Evolutionary conservation across 208 protist genomes (phyloP), one percentile per base, ranked within the genome.

Genomic region (Porcisia deanei): DNA sequence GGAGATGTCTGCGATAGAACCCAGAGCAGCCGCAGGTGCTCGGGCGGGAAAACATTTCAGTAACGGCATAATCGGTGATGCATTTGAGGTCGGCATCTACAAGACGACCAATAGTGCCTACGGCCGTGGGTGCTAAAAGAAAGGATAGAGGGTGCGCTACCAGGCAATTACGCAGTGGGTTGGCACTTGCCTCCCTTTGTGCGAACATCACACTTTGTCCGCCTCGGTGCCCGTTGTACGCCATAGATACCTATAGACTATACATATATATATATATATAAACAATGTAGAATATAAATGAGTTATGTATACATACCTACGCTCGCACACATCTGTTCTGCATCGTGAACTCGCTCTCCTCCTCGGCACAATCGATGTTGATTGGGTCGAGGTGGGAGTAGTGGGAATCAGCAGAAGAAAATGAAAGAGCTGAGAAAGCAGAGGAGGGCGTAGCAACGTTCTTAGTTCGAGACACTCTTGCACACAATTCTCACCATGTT

Each of bases 51-150:
- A 10, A 5, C 47, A 41, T 16, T 22, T 57, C 25, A 30, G n/a
- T 41, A 45, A 22, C 47, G 30, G 66, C 47, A 1, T 57, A 22
- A 49, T 41, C n/a, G 66, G 47, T 71, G 47, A 8, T 20, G 14
- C 30, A 30, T 45, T 22, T 57, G 66, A 52, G 66, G 12, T 49
- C 10, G 47, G 39, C 47, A 71, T n/a, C 43, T 71, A 71, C 66
- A 54, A 37, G 47, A 71, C 66, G 12, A 71, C 45, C 47, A 71
- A 14, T 49, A 71, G 66, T 25, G 66, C 66, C 47, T 71, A 71
- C 22, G 66, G 66, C 14, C 47, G 66, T n/a, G 66, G 66, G 30
- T 71, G 66, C 47, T 43, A 49, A 57, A 49, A 25, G 6, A 20
- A 71, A 12, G 22, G 54, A 45, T n/a, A 71, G 45, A 30, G 10